Evolutionary conservation across 139 green algal genomes (phyloP).

Genomic region (Tetratostichococcus sp.): DNA sequence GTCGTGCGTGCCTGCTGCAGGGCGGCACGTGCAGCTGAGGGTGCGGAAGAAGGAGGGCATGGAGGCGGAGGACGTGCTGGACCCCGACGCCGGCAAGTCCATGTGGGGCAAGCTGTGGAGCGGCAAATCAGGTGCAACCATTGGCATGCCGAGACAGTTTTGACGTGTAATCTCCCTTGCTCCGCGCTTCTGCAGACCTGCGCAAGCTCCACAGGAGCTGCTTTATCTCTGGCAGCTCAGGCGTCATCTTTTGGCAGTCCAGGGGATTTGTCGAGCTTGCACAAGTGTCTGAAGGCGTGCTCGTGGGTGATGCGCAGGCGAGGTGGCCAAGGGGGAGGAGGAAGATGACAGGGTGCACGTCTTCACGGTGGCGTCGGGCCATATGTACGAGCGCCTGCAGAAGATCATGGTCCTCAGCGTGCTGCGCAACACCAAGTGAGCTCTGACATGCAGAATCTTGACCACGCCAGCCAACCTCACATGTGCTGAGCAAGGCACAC

Average conservation of each 20-base stretch:
- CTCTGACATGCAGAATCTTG: not conserved
- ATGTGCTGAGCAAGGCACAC: too few relatives aligned
- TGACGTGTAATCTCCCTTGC: too few relatives aligned
- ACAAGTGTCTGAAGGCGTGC: too few relatives aligned
- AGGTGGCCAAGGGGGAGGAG: slow-evolving; percentile 2
- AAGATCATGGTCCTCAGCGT: slow-evolving; percentile 98
- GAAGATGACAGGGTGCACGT: slow-evolving; percentile 81
- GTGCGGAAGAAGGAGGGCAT: slow-evolving; percentile 70
- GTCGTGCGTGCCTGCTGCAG: slow-evolving; percentile 2
- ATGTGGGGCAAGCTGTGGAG: slow-evolving; percentile 20
- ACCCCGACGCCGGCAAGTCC: slow-evolving; percentile 11
- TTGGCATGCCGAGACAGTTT: too few relatives aligned
- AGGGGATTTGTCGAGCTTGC: too few relatives aligned
- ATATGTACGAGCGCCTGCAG: slow-evolving; percentile 98
- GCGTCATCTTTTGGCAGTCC: too few relatives aligned
- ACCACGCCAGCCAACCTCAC: too few relatives aligned
- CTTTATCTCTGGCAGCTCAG: too few relatives aligned
- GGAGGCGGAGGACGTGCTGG: slow-evolving; percentile 75
- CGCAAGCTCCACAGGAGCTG: too few relatives aligned
- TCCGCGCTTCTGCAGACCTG: too few relatives aligned
- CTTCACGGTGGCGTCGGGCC: slow-evolving; percentile 93
- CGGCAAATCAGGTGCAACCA: not conserved
- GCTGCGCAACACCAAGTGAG: slow-evolving; percentile 75
- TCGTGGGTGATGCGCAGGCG: not conserved
- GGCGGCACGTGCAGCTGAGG: slow-evolving; percentile 68